phyloP scores from a whole-genome alignment of 345 rosid genomes.

The Gossypium australe region DNA sequence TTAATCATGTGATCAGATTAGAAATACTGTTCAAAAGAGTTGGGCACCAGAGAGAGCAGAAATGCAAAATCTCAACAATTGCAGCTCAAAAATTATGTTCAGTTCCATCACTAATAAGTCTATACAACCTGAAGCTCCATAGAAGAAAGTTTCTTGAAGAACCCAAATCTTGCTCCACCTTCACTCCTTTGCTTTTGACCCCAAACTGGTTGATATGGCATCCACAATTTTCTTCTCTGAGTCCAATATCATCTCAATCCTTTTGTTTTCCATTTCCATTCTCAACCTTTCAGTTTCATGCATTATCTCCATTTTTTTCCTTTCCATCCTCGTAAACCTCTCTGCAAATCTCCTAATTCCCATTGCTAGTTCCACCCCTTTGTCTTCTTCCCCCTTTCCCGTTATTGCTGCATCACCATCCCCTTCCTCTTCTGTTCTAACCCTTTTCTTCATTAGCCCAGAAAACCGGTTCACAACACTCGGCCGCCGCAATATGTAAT shows the following conservation, averaged over 20 bases:
- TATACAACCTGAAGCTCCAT: background rate
- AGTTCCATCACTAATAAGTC: background rate
- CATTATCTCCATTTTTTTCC: constrained; percentile 61
- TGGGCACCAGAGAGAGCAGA: background rate
- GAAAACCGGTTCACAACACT: constrained; percentile 44
- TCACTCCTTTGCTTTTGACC: background rate
- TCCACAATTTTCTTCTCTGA: constrained; percentile 55
- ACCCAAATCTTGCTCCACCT: background rate
- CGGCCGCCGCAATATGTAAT: constrained; percentile 52
- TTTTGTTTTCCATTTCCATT: constrained; percentile 64
- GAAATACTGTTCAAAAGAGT: background rate
- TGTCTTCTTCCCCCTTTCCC: constrained; percentile 21
- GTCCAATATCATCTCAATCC: constrained; percentile 45
- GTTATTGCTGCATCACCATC: constrained; percentile 12
- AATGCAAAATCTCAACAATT: background rate
- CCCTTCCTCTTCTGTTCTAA: constrained; percentile 21
- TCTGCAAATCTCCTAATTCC: constrained; percentile 58
- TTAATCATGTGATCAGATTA: background rate
- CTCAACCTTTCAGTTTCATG: constrained; percentile 51
- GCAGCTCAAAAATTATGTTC: background rate
- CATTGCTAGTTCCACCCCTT: constrained; percentile 37
- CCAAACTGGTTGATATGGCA: constrained; percentile 23
- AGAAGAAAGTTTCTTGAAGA: background rate
- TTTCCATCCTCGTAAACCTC: constrained; percentile 52
- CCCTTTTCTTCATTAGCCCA: constrained; percentile 26